These are phyloP conservation scores for Medicago lupulina DNA, from an alignment of 306 rosid species.

Conservation along the genomic window DNA sequence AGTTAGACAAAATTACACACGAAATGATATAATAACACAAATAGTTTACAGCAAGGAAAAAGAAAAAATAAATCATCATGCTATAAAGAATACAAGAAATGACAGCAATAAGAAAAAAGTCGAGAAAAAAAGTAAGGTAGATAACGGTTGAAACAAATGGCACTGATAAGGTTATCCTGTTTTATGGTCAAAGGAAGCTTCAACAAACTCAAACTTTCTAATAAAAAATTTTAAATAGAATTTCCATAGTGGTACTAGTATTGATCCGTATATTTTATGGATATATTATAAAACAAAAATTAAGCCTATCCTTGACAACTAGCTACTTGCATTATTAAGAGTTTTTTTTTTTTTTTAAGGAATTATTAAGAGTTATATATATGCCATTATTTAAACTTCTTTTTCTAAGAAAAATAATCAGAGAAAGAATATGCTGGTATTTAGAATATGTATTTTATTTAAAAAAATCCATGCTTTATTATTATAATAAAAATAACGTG, in stretches of 20 bases:
- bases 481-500: constrained; percentile 2
- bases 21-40: too few relatives aligned
- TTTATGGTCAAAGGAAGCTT: constrained; percentile 13
- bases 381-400: neutral
- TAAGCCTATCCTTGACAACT: neutral
- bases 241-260: neutral
- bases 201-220: neutral
- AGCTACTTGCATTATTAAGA: neutral
- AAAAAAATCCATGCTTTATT: neutral
- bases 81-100: neutral
- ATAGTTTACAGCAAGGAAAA: too few relatives aligned
- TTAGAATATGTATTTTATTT: neutral
- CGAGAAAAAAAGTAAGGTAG: neutral
- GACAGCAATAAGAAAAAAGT: neutral
- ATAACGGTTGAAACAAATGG: neutral
- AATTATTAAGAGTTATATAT: neutral
- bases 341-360: too few relatives aligned
- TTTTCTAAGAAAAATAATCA: neutral
- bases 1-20: too few relatives aligned
- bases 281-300: neutral
- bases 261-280: neutral
- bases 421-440: neutral
- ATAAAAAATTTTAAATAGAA: neutral
- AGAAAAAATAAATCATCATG: too few relatives aligned
- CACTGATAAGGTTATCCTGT: neutral